Percentiles rank a stretch among this genome's conserved stretches.
Conservation (phyloP, 2,329 filamentous ascomycete genomes). For the Capronia americana region DNA sequence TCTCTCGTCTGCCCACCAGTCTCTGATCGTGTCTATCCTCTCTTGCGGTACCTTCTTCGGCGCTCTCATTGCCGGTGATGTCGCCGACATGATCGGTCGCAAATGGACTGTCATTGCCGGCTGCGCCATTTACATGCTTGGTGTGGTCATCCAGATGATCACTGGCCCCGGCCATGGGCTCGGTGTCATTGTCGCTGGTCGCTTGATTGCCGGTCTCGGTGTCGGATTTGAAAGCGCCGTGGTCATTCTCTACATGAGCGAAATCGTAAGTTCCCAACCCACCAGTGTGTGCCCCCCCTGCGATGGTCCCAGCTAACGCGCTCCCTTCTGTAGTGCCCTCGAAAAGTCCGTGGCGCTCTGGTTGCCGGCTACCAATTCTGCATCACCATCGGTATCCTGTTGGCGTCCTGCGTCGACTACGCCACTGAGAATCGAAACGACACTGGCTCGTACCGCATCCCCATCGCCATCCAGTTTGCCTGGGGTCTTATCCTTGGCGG, state of each 20-base stretch:
- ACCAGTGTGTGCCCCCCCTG: not conserved
- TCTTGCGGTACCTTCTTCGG: conserved; percentile 80
- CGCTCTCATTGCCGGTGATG: conserved; percentile 76
- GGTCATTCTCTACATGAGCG: conserved; percentile 86
- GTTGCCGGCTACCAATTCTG: conserved; percentile 85
- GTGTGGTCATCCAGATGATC: conserved; percentile 71
- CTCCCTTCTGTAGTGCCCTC: conserved; percentile 57
- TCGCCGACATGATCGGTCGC: conserved; percentile 77
- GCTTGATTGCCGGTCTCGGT: conserved; percentile 77
- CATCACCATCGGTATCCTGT: conserved; percentile 77
- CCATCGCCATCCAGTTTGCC: conserved; percentile 78
- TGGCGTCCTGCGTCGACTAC: conserved; percentile 78
- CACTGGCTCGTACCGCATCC: conserved; percentile 77
- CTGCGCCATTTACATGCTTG: conserved; percentile 73
- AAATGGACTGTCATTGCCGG: conserved; percentile 73
- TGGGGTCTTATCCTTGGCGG: conserved; percentile 75
- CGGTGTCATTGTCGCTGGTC: conserved; percentile 72
- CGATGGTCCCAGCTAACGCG: conserved; percentile 25
- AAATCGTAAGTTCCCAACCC: conserved; percentile 59
- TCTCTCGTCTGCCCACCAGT: conserved; percentile 58
- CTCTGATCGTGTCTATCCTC: conserved; percentile 76
- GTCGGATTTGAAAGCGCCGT: conserved; percentile 82
- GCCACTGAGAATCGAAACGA: conserved; percentile 67
- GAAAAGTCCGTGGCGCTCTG: conserved; percentile 71
- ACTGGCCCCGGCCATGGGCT: conserved; percentile 52